Conservation (phyloP, 78 protist genomes). For the Emiliania huxleyi region DNA sequence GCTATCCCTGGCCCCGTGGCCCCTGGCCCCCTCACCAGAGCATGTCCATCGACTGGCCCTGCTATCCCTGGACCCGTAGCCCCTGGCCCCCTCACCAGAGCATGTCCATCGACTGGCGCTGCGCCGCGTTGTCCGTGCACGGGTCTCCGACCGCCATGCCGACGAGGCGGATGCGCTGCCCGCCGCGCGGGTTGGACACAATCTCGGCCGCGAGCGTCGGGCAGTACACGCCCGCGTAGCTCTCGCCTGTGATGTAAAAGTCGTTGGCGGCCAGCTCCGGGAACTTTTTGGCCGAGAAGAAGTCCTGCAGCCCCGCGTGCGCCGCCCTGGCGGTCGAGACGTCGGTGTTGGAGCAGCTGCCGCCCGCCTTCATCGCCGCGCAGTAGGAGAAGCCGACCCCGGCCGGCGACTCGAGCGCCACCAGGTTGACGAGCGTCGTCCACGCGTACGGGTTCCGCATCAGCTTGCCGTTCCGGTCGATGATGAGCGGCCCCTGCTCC, state of each 20-base stretch:
- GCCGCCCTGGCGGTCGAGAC: not conserved
- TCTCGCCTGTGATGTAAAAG: conserved; percentile 21
- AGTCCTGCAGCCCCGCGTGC: not conserved
- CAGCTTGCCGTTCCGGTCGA: not conserved
- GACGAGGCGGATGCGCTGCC: not conserved
- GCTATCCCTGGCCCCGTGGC: too few species aligned
- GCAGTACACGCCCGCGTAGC: conserved; percentile 60
- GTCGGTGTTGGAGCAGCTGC: not conserved
- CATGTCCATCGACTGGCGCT: not conserved
- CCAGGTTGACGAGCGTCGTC: conserved; percentile 30
- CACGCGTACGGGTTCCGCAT: conserved; percentile 52
- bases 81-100: too few species aligned
- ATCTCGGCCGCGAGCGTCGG: conserved; percentile 29
- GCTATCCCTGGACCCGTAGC: too few species aligned
- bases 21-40: too few species aligned
- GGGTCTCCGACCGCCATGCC: conserved; percentile 18
- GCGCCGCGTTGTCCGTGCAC: conserved; percentile 3
- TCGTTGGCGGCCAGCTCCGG: not conserved
- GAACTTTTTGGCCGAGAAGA: not conserved
- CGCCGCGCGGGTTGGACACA: not conserved
- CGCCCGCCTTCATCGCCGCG: not conserved
- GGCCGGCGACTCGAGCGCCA: conserved; percentile 44
- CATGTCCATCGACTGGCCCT: too few species aligned
- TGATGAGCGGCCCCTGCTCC: conserved; percentile 18
- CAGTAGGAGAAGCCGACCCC: conserved; percentile 61